phyloP scores from a whole-genome alignment of 1,284 basidiomycete species.

The Cutaneotrichosporon cavernicola region DNA sequence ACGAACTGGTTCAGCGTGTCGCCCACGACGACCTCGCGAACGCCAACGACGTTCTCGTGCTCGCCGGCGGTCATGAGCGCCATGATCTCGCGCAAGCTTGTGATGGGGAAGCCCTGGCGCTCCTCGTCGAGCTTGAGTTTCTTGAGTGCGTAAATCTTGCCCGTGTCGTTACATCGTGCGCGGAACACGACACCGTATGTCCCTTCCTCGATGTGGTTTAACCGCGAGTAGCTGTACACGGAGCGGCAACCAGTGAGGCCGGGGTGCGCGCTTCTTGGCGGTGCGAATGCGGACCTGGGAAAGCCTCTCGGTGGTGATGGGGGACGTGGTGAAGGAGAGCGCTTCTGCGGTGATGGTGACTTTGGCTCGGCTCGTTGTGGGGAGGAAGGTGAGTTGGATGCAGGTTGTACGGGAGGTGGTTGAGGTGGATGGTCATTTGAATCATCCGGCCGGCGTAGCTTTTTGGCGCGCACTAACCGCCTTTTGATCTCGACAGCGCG shows the following conservation, averaged over 20 bases:
- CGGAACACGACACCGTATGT: constrained; percentile 98
- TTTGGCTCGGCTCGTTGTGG: constrained; percentile 1
- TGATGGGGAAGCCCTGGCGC: constrained; percentile 97
- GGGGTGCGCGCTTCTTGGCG: constrained; percentile 71
- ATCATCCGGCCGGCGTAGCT: constrained; percentile 32
- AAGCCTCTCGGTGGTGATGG: constrained; percentile 4
- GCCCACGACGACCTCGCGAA: constrained; percentile 97
- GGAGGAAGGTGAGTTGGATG: not conserved
- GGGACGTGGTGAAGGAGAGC: constrained; percentile 5
- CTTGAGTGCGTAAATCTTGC: constrained; percentile 94
- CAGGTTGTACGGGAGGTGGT: not conserved
- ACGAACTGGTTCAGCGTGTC: constrained; percentile 97
- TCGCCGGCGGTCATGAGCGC: constrained; percentile 80
- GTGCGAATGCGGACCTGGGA: constrained; percentile 57
- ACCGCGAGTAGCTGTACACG: constrained; percentile 84
- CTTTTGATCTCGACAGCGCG: constrained; percentile 33
- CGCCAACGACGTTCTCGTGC: constrained; percentile 92
- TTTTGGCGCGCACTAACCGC: constrained; percentile 42
- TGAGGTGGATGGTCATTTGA: constrained; percentile 7
- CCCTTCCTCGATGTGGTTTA: constrained; percentile 99
- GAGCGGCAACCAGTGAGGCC: constrained; percentile 77
- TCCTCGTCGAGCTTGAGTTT: constrained; percentile 98
- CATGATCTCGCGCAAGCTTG: constrained; percentile 89
- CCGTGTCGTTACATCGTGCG: constrained; percentile 87
- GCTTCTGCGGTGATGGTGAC: not conserved